Percentiles rank a stretch among this genome's conserved stretches.
Conservation (phyloP, 805 yeast genomes). For the Cyberlindnera petersonii region DNA sequence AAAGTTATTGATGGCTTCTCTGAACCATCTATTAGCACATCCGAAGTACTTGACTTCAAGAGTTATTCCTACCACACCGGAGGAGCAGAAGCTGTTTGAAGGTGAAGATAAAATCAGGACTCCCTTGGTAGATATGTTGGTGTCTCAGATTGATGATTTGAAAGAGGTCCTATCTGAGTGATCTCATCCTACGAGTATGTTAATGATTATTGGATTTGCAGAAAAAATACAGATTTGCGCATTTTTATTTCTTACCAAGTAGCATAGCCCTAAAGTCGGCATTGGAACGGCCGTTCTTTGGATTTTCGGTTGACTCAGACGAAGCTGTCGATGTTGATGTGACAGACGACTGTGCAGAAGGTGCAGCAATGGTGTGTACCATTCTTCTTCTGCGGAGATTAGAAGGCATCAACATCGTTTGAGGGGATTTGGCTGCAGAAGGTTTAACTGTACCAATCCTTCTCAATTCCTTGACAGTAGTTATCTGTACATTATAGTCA, state of each 20-base stretch:
- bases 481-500: conserved; percentile 31
- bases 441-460: conserved; percentile 1
- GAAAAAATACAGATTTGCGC: too few species aligned
- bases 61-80: conserved; percentile 56
- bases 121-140: conserved; percentile 43
- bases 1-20: conserved; percentile 53
- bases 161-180: conserved; percentile 34
- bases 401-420: conserved; percentile 12
- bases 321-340: background rate
- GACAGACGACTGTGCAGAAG: background rate
- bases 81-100: conserved; percentile 58
- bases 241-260: conserved; percentile 12
- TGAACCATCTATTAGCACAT: conserved; percentile 76
- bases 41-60: conserved; percentile 78
- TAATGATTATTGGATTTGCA: too few species aligned
- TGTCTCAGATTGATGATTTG: conserved; percentile 49
- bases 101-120: conserved; percentile 39
- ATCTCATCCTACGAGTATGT: background rate
- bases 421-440: background rate
- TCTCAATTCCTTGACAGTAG: conserved; percentile 32
- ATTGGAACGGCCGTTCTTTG: conserved; percentile 16
- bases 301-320: background rate
- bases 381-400: conserved; percentile 9
- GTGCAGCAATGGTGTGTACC: background rate
- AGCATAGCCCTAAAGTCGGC: conserved; percentile 28